Base-by-base conservation (phyloP, 208 protist genomes). In the Leishmania martiniquensis region DNA sequence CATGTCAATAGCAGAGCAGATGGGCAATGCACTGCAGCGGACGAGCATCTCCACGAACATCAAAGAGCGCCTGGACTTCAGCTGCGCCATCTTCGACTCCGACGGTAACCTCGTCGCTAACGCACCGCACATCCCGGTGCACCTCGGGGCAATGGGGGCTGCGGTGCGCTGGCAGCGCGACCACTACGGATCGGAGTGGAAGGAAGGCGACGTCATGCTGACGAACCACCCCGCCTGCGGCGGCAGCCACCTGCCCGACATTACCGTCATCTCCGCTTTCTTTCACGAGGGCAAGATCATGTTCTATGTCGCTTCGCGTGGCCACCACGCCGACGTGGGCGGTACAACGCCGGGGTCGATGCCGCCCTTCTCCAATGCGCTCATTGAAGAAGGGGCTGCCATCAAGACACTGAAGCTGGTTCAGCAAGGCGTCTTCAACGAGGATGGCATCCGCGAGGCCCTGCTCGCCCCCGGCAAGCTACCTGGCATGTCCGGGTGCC, bases 1-100 rank as follows among this genome's bases (percentile, higher is more conserved):
- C 85, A 99, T 99, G 98, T 93, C 87, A 55, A 99, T 99, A 73
- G 98, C 98, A 15, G 98, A 99, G 84, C 98, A 99, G 83, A 99
- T 99, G 98, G 98, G 98, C 42, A 91, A 91, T 42, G 94, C 97
- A 1, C 83, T 99, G 55, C 98, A 99, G 85, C 87, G 97, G 44
- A 99, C 98, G 20, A 92, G 96, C 34, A 98, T 98, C 63, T 98
- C 93, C 1, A 98, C 96, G 55, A 99, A 99, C 81, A 99, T 99
- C 85, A 99, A 99, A 75, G 97, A 98, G 85, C 80, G 95, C 47
- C 83, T 98, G 4, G 94, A 98, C 87, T 97, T 97, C 81, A 94
- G 89, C 78, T 95, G 95, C 86, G 89, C 91, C 77, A 84, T 97
- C 76, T 98, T 98, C 79, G 83, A 93, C 70, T 87, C 96, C 7